Evolutionary conservation across 2,329 filamentous ascomycete genomes (phyloP).

Genomic region (Aspergillus tamarii): DNA sequence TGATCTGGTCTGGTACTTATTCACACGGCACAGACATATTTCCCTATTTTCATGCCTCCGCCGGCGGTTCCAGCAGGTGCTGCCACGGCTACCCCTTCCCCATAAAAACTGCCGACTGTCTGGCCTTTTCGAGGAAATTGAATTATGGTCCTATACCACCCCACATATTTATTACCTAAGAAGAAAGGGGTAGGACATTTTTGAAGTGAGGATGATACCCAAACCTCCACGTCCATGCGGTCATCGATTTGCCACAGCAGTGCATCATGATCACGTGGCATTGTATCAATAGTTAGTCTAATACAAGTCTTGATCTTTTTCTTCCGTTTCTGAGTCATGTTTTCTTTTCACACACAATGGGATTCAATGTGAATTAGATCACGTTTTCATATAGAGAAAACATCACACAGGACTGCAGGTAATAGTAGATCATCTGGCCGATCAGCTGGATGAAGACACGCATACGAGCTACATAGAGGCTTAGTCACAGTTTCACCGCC

Average conservation of each 20-base stretch:
- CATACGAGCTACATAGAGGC: neutral
- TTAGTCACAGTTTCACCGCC: slow-evolving; percentile 34
- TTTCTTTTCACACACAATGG: neutral
- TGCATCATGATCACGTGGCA: neutral
- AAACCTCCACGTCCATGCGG: neutral
- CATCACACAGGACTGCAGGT: neutral
- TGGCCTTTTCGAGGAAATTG: neutral
- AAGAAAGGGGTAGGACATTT: neutral
- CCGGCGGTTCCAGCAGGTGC: slow-evolving; percentile 43
- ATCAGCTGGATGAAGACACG: neutral
- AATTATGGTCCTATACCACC: neutral
- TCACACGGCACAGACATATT: slow-evolving; percentile 56
- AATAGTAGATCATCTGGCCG: neutral
- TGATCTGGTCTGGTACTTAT: slow-evolving; percentile 16
- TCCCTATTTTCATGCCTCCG: slow-evolving; percentile 67
- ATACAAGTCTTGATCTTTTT: slow-evolving; percentile 1
- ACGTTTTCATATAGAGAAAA: neutral
- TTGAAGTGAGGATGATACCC: neutral
- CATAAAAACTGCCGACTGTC: slow-evolving; percentile 8
- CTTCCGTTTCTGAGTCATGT: neutral
- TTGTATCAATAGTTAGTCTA: slow-evolving; percentile 6
- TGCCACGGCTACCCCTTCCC: slow-evolving; percentile 44
- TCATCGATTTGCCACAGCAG: slow-evolving; percentile 2
- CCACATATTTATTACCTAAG: neutral
- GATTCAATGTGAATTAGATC: neutral